Conservation (phyloP, 2,329 filamentous ascomycete genomes). For the Didymella exigua region DNA sequence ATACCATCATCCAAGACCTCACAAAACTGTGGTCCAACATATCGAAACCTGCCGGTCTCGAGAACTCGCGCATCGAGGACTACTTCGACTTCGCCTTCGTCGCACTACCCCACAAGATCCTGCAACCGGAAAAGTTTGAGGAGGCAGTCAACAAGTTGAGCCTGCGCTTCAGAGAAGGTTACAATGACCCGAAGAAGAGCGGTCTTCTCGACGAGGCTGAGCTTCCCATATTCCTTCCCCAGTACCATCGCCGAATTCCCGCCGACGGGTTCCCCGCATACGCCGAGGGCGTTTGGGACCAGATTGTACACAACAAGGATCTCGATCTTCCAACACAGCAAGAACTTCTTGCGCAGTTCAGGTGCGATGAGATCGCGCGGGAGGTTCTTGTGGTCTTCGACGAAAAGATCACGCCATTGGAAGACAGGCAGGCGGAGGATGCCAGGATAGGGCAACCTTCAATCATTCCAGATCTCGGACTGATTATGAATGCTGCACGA, state of each 20-base stretch:
- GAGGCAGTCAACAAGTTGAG: slow-evolving; percentile 80
- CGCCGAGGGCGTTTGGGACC: slow-evolving; percentile 93
- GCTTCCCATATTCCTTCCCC: slow-evolving; percentile 83
- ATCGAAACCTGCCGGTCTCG: slow-evolving; percentile 87
- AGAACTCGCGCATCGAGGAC: slow-evolving; percentile 88
- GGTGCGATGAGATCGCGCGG: slow-evolving; percentile 93
- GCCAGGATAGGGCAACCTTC: slow-evolving; percentile 72
- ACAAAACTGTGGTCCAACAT: slow-evolving; percentile 91
- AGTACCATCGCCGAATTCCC: slow-evolving; percentile 94
- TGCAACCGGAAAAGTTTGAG: slow-evolving; percentile 90
- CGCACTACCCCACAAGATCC: slow-evolving; percentile 92
- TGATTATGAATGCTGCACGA: slow-evolving; percentile 73
- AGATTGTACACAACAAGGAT: slow-evolving; percentile 99
- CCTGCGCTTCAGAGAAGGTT: slow-evolving; percentile 80
- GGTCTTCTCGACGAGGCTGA: slow-evolving; percentile 72
- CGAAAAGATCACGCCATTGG: slow-evolving; percentile 77
- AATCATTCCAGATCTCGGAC: slow-evolving; percentile 76
- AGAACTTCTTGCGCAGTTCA: slow-evolving; percentile 93
- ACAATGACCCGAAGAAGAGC: slow-evolving; percentile 68
- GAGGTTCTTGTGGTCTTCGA: slow-evolving; percentile 89
- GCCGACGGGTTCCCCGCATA: slow-evolving; percentile 97
- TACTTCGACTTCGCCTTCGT: slow-evolving; percentile 99
- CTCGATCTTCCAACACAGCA: slow-evolving; percentile 96
- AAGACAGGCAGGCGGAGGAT: slow-evolving; percentile 81
- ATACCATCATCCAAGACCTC: slow-evolving; percentile 88